These are phyloP conservation scores for Zea mays DNA, from an alignment of 176 grass and related monocot species.

Conservation along the genomic window DNA sequence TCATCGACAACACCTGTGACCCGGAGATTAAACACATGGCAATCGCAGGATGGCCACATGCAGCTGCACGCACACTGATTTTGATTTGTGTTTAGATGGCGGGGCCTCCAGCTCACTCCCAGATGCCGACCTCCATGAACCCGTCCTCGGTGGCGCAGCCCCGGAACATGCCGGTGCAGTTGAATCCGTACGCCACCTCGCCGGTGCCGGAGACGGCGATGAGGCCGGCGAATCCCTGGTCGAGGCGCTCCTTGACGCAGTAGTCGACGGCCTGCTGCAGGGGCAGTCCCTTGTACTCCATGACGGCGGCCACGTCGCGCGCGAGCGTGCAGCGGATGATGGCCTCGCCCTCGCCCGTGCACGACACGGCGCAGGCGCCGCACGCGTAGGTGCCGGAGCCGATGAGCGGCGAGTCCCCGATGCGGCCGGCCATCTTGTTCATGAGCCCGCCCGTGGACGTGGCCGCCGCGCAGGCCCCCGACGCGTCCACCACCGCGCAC, in stretches of 20 bases:
- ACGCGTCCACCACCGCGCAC: conserved; percentile 63
- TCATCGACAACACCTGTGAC: not conserved
- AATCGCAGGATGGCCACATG: conserved; percentile 37
- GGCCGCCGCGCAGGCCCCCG: conserved; percentile 56
- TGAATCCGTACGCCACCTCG: conserved; percentile 70
- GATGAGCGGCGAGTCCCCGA: conserved; percentile 88
- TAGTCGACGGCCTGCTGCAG: conserved; percentile 78
- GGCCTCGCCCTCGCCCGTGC: conserved; percentile 90
- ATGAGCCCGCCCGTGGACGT: conserved; percentile 85
- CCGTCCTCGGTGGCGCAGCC: conserved; percentile 80
- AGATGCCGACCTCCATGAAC: conserved; percentile 86
- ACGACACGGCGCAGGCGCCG: conserved; percentile 62
- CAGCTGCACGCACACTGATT: too few species aligned
- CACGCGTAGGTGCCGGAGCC: conserved; percentile 88
- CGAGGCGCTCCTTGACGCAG: conserved; percentile 68
- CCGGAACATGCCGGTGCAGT: conserved; percentile 87
- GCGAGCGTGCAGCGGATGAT: conserved; percentile 92
- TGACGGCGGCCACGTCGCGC: conserved; percentile 74
- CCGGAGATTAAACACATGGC: conserved; percentile 14
- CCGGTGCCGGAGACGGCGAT: conserved; percentile 71
- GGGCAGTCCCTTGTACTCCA: conserved; percentile 80
- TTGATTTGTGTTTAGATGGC: too few species aligned
- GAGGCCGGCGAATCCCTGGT: conserved; percentile 67
- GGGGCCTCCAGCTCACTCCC: conserved; percentile 50
- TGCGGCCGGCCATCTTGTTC: conserved; percentile 93